Conservation (phyloP, 2,329 filamentous ascomycete genomes). For the Fusarium albidum region DNA sequence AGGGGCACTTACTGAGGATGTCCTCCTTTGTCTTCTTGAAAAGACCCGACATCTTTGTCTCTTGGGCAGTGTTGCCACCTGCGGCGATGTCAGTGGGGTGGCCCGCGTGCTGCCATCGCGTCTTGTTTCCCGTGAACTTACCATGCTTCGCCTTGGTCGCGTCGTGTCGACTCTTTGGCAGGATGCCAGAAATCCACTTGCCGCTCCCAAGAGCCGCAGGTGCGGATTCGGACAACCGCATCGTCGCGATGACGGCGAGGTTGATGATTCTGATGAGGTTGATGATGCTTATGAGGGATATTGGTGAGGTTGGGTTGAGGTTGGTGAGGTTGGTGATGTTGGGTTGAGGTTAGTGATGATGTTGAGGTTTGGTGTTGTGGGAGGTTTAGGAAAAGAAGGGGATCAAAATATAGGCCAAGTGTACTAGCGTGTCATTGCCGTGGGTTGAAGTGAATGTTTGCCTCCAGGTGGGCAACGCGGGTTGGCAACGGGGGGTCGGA, state of each 20-base stretch:
- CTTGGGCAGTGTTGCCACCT: not conserved
- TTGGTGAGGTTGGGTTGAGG: too few relatives aligned
- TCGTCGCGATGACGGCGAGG: not conserved
- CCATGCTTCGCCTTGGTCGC: not conserved
- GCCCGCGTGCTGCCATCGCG: not conserved
- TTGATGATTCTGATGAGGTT: not conserved
- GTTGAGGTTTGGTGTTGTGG: not conserved
- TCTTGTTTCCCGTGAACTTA: not conserved
- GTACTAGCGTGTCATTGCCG: not conserved
- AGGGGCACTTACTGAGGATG: constrained; percentile 12
- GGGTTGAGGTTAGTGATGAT: too few relatives aligned
- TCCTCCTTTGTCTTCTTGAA: constrained; percentile 16
- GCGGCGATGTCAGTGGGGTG: not conserved
- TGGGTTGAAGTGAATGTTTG: constrained; percentile 6
- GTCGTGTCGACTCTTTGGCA: not conserved
- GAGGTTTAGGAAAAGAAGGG: not conserved
- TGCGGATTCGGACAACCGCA: constrained; percentile 20
- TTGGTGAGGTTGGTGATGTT: too few relatives aligned
- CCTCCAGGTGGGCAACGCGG: too few relatives aligned
- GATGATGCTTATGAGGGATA: too few relatives aligned
- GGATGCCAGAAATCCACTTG: constrained; percentile 12
- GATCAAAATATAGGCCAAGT: not conserved
- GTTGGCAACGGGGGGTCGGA: not conserved
- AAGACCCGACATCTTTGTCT: constrained; percentile 11
- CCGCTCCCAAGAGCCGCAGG: constrained; percentile 19